phyloP scores from a whole-genome alignment of 768 basidiomycete species.

The Ephemerocybe angulata region DNA sequence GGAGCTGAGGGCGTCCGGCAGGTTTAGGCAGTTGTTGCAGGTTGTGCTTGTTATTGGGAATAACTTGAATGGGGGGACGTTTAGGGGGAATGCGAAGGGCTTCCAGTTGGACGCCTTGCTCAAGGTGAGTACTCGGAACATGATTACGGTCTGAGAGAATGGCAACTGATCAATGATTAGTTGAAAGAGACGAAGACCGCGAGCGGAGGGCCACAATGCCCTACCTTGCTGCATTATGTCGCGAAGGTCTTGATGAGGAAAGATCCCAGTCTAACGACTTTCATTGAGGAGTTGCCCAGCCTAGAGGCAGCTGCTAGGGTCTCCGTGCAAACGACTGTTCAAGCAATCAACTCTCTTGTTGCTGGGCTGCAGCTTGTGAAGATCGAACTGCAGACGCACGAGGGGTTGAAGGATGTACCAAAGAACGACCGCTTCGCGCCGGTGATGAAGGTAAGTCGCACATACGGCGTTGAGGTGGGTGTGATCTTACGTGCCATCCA shows the following conservation, averaged over 20 bases:
- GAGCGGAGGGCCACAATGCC: conserved; percentile 63
- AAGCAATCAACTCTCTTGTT: conserved; percentile 56
- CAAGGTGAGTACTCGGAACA: conserved; percentile 63
- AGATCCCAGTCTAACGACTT: conserved; percentile 62
- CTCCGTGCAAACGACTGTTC: conserved; percentile 62
- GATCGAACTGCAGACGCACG: conserved; percentile 48
- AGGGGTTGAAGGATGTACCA: conserved; percentile 25
- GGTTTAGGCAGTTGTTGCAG: conserved; percentile 72
- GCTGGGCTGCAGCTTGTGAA: conserved; percentile 55
- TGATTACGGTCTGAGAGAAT: neutral
- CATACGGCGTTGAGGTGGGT: no score
- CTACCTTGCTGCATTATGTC: conserved; percentile 90
- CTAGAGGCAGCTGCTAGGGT: conserved; percentile 88
- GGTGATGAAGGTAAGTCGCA: conserved; percentile 66
- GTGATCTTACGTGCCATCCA: no score
- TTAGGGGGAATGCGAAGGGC: conserved; percentile 79
- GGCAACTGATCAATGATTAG: conserved; percentile 32
- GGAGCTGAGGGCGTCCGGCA: conserved; percentile 60
- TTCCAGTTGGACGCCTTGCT: conserved; percentile 80
- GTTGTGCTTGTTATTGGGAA: conserved; percentile 78
- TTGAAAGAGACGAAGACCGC: conserved; percentile 80
- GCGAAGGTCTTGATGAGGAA: conserved; percentile 66
- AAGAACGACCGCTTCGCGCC: conserved; percentile 58
- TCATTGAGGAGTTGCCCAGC: conserved; percentile 77
- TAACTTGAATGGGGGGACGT: conserved; percentile 73